Percentiles rank a stretch among this genome's conserved stretches.
phyloP scores from a whole-genome alignment of 176 grass and related monocot genomes.

The Lolium multiflorum region DNA sequence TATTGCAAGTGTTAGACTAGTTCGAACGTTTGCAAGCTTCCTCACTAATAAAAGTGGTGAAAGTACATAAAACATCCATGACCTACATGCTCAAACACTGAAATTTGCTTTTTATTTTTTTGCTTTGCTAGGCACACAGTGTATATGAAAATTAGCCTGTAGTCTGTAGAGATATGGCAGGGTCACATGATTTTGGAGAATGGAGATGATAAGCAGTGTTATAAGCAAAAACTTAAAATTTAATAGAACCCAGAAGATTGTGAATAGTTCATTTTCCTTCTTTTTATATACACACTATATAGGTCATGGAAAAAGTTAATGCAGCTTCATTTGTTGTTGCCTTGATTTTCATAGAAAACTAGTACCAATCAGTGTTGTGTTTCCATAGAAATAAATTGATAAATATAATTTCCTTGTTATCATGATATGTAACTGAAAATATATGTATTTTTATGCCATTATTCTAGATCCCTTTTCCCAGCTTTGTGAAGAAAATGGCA shows the following conservation, averaged over 20 bases:
- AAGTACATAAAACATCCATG: background rate
- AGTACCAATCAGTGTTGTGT: background rate
- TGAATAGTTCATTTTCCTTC: background rate
- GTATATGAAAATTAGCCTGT: conserved; percentile 16
- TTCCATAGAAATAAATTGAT: background rate
- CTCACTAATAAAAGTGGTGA: conserved; percentile 4
- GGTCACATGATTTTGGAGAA: conserved; percentile 25
- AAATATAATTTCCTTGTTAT: conserved; percentile 3
- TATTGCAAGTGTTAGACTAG: conserved; percentile 7
- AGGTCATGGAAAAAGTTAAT: conserved; percentile 10
- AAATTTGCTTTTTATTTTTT: conserved; percentile 26
- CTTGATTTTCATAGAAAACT: conserved; percentile 32
- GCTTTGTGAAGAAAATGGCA: conserved; percentile 61
- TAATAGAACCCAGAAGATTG: conserved; percentile 25
- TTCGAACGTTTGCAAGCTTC: conserved; percentile 10
- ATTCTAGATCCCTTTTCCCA: conserved; percentile 33
- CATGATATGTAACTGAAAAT: conserved; percentile 18
- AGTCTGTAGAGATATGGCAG: conserved; percentile 18
- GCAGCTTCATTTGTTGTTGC: conserved; percentile 14
- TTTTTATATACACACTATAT: background rate
- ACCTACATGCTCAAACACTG: conserved; percentile 13
- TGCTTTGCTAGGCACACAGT: background rate
- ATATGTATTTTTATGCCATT: conserved; percentile 31
- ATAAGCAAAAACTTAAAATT: background rate
- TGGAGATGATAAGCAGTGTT: conserved; percentile 11